Evolutionary conservation across 495 filamentous ascomycete species (phyloP).

Genomic region (Penicillium lividum): DNA sequence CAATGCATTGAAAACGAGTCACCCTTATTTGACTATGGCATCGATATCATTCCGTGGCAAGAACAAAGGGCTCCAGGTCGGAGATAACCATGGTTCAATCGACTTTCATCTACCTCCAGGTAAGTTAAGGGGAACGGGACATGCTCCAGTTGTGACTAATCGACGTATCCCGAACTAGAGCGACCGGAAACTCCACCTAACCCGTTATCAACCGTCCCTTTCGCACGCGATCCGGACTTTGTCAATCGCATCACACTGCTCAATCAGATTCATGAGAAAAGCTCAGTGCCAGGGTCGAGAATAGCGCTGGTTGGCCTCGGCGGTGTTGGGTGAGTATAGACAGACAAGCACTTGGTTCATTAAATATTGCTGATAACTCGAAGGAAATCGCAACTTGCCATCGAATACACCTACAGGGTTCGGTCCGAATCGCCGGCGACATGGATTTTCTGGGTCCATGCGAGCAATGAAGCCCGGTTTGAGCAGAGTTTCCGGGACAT

Average conservation of each 20-base stretch:
- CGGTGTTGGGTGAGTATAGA: background rate
- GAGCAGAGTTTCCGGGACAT: background rate
- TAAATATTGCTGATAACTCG: background rate
- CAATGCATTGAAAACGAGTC: background rate
- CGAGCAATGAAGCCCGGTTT: background rate
- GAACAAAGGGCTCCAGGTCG: conserved; percentile 1
- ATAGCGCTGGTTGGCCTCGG: background rate
- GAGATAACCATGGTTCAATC: conserved; percentile 6
- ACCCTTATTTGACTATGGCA: conserved; percentile 4
- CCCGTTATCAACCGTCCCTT: background rate
- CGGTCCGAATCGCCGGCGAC: background rate
- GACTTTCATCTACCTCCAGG: conserved; percentile 2
- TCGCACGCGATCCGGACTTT: background rate
- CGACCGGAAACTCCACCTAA: background rate
- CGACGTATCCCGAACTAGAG: background rate
- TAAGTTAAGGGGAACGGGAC: conserved; percentile 1
- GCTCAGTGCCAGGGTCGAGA: background rate
- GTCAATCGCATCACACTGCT: background rate
- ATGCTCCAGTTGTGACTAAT: background rate
- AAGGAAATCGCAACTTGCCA: background rate
- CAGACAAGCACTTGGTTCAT: background rate
- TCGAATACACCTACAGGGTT: background rate
- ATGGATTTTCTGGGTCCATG: background rate
- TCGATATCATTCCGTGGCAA: conserved; percentile 8
- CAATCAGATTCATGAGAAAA: background rate